Evolutionary conservation across 2,329 filamentous ascomycete genomes (phyloP), one percentile per base, ranked within the genome.

Genomic region (Fusarium chuoi): DNA sequence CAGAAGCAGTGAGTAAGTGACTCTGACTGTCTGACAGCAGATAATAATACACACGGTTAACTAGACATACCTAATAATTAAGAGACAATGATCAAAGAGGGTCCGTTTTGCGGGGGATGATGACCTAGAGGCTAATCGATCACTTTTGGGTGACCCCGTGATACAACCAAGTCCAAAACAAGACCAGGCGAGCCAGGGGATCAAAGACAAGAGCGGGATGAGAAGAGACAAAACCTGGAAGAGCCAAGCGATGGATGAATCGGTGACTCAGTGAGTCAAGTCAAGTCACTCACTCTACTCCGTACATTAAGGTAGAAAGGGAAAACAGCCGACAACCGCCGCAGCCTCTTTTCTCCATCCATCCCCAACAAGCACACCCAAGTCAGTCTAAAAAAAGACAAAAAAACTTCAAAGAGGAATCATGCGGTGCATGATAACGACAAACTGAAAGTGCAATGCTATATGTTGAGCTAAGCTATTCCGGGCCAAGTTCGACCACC

Each of bases 71-170:
- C 26, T 28, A 22, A 54, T 18, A 45, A 28, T 44, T 20, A 41
- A 55, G 26, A 44, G 49, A 55, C 41, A 42, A 41, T 33, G 56
- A 39, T 57, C 36, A 58, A 56, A 68, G 51, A 69, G 49, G 54
- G 48, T 39, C 41, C 18, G n/a, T 41, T 60, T 66, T 68, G 70
- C 55, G 70, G 71, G 66, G 56, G 33, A 35, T 44, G 33, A 30
- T 44, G 49, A 59, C 56, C 61, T 48, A 35, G 45, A 52, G 51
- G 67, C 48, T 61, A 73, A 57, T 63, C 41, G 38, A 68, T 73
- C 44, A 54, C 66, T 49, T 74, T 68, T 65, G 54, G 56, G 60
- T 65, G 71, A 72, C 67, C 71, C 62, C 71, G 71, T 74, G 71
- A 74, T 72, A 71, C 71, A 72, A 33, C 62, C 61, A 55, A 54